Evolutionary conservation across 75 land plant genomes (phyloP), one percentile per base, ranked within the genome.

Genomic region (Picea glauca): DNA sequence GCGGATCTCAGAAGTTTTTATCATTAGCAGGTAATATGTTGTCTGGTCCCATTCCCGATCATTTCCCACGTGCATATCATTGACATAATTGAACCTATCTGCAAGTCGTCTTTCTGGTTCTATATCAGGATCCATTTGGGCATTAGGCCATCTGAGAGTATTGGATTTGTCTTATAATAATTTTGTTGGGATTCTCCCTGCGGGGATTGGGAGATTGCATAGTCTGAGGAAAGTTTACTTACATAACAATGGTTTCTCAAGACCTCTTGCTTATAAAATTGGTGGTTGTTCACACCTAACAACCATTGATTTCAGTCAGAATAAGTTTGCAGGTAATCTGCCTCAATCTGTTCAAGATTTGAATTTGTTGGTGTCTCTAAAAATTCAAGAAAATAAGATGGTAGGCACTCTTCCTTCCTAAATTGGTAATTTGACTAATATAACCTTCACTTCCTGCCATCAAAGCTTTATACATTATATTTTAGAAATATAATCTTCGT

Each of bases 111-210:
- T 94, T 40, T 85, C 95, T 13, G 93, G 95, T 7, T 64, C 33
- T 26, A 73, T 81, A 17, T 59, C 83, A 59, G 18, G n/a, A 12
- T 84, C 86, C 18, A 26, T 93, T 4, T 89, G 86, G 79, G 58
- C 81, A 21, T 62, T 94, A 32, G 43, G n/a, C 13, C 26, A 85
- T 81, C 80, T 96, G 9, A 72, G 87, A 35, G 80, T 78, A 5
- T 72, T 96, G 62, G 94, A 93, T 79, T 84, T 96, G 50, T 90
- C 94, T 0, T 31, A 77, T 26, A 96, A 96, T 72, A 18, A 14
- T 7, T 78, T 96, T 50, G 74, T 88, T 12, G 97, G 97, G 13
- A 14, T 38, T 12, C 64, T 96, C 2, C 94, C 92, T 13, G 74
- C 35, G 11, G 90, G 85, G 13, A 26, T 93, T 7, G 43, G 83